A percentile compares a stretch with the other conserved stretches of the same genome.
These are phyloP conservation scores for Axilococcus clingmanii DNA, from an alignment of 139 green algal species.

Conservation along the genomic window DNA sequence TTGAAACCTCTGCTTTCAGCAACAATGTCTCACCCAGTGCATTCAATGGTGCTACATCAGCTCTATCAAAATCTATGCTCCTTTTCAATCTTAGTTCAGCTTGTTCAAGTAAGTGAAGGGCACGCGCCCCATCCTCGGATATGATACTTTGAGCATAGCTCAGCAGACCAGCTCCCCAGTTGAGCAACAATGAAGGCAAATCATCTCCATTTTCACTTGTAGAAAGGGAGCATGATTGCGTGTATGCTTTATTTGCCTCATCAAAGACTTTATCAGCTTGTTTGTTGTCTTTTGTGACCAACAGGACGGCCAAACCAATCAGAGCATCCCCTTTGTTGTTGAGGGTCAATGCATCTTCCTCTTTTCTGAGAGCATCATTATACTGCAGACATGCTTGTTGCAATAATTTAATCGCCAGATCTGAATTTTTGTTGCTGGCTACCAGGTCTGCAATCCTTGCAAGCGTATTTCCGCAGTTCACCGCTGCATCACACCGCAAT, in stretches of 20 bases:
- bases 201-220: slow-evolving; percentile 35
- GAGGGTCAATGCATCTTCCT: slow-evolving; percentile 50
- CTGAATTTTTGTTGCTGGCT: not conserved
- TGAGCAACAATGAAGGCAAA: slow-evolving; percentile 57
- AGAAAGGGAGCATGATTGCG: slow-evolving; percentile 17
- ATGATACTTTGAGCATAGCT: slow-evolving; percentile 14
- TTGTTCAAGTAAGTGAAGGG: slow-evolving; percentile 32
- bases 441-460: slow-evolving; percentile 5
- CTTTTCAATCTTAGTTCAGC: slow-evolving; percentile 34
- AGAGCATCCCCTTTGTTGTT: slow-evolving; percentile 55
- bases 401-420: slow-evolving; percentile 13
- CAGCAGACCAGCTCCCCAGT: slow-evolving; percentile 64
- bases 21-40: slow-evolving; percentile 60
- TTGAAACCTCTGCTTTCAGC: too few relatives aligned
- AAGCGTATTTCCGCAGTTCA: slow-evolving; percentile 43
- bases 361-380: slow-evolving; percentile 25
- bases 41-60: slow-evolving; percentile 38
- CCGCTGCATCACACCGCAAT: slow-evolving; percentile 28
- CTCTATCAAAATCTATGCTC: slow-evolving; percentile 37
- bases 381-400: slow-evolving; percentile 29
- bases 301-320: slow-evolving; percentile 29
- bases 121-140: slow-evolving; percentile 11
- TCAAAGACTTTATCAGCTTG: not conserved
- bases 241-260: slow-evolving; percentile 21
- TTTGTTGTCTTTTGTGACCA: slow-evolving; percentile 4